These are phyloP conservation scores for Cornus kousa DNA, from an alignment of 148 eudicot genomes.

Conservation along the genomic window DNA sequence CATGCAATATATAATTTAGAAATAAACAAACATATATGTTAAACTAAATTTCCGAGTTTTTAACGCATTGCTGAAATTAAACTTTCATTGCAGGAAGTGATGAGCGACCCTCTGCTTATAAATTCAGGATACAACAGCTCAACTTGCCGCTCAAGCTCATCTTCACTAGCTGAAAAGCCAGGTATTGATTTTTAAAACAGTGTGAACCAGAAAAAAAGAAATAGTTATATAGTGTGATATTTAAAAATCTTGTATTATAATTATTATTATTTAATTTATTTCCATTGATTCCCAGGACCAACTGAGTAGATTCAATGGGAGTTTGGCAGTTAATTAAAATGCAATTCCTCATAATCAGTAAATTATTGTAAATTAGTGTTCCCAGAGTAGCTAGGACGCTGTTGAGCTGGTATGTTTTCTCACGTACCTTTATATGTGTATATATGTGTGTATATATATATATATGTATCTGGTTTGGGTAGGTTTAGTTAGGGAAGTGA, in stretches of 20 bases:
- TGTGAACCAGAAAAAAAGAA: not conserved
- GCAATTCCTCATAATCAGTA: not conserved
- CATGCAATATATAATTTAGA: not conserved
- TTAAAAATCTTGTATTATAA: not conserved
- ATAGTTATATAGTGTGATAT: not conserved
- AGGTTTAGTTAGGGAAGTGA: not conserved
- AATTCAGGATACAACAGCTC: slow-evolving; percentile 35
- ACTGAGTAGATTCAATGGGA: not conserved
- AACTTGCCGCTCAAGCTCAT: slow-evolving; percentile 23
- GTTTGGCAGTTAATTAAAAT: not conserved
- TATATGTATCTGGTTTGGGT: not conserved
- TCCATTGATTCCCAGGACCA: slow-evolving; percentile 3
- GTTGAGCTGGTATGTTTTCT: not conserved
- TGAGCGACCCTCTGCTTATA: slow-evolving; percentile 31
- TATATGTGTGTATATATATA: too few species aligned
- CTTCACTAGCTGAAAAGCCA: slow-evolving; percentile 21
- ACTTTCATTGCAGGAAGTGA: slow-evolving; percentile 20
- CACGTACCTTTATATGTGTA: not conserved
- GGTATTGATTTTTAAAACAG: not conserved
- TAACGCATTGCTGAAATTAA: not conserved
- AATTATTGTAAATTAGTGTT: not conserved
- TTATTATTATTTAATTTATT: not conserved
- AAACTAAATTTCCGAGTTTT: too few species aligned
- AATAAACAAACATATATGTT: too few species aligned
- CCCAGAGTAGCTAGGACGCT: too few species aligned